phyloP scores from a whole-genome alignment of 2,329 filamentous ascomycete species.

The Myriosclerotinia curreyana region DNA sequence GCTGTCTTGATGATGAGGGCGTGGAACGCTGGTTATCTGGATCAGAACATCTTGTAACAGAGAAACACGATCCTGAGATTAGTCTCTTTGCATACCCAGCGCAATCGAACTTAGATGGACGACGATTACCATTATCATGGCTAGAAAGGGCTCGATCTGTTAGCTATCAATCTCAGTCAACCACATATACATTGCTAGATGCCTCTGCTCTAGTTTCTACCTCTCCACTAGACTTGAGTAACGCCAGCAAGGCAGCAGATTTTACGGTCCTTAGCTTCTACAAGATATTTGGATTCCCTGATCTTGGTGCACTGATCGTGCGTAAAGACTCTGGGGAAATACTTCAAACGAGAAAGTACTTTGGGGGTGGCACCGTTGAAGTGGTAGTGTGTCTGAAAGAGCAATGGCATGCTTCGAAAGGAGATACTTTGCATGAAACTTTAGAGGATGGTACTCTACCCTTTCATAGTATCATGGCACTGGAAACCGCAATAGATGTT shows the following conservation, averaged over 20 bases:
- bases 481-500: slow-evolving; percentile 69
- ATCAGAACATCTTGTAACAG: slow-evolving; percentile 37
- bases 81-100: slow-evolving; percentile 66
- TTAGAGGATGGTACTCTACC: slow-evolving; percentile 91
- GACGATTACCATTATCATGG: slow-evolving; percentile 71
- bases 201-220: slow-evolving; percentile 80
- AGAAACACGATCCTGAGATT: slow-evolving; percentile 27
- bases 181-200: slow-evolving; percentile 70
- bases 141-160: slow-evolving; percentile 46
- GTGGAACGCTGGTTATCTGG: slow-evolving; percentile 63
- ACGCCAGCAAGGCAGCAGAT: slow-evolving; percentile 64
- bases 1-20: slow-evolving; percentile 64
- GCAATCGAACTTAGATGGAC: slow-evolving; percentile 59
- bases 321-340: slow-evolving; percentile 64
- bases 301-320: slow-evolving; percentile 82
- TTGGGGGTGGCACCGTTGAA: slow-evolving; percentile 92
- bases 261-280: slow-evolving; percentile 88
- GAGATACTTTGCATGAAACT: slow-evolving; percentile 68
- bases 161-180: slow-evolving; percentile 28
- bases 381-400: slow-evolving; percentile 76
- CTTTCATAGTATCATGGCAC: slow-evolving; percentile 83
- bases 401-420: slow-evolving; percentile 79
- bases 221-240: slow-evolving; percentile 67
- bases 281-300: slow-evolving; percentile 97
- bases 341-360: slow-evolving; percentile 71